Percentiles rank a stretch among this genome's conserved stretches.
Evolutionary conservation across 108 stramenopile genomes (phyloP).

Genomic region (Poteriospumella lacustris): DNA sequence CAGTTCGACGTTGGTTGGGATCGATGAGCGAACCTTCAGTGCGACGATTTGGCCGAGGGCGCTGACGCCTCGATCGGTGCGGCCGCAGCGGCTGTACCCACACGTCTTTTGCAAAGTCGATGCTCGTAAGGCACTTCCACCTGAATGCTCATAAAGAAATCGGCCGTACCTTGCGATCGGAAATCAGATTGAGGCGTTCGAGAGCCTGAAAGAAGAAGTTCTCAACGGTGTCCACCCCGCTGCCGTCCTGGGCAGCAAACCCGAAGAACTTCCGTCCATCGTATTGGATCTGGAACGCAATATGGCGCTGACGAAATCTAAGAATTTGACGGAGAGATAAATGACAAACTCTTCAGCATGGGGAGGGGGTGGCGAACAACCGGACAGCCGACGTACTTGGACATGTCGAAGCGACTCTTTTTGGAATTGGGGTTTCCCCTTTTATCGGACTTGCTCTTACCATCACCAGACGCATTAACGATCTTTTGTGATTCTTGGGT

Average conservation of each 20-base stretch:
- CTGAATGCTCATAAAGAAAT: not conserved
- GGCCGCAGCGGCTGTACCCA: conserved; percentile 83
- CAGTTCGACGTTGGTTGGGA: conserved; percentile 30
- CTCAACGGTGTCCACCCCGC: conserved; percentile 73
- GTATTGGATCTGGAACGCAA: conserved; percentile 78
- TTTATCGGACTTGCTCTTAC: too few species aligned
- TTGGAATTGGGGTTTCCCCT: not conserved
- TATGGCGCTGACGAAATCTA: conserved; percentile 56
- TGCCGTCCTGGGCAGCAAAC: conserved; percentile 60
- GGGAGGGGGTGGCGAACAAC: not conserved
- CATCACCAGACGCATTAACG: too few species aligned
- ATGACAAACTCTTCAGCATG: not conserved
- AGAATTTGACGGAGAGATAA: not conserved
- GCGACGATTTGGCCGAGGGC: conserved; percentile 90
- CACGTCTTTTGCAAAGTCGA: conserved; percentile 33
- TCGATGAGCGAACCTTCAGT: conserved; percentile 64
- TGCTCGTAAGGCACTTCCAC: conserved; percentile 8
- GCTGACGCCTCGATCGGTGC: conserved; percentile 90
- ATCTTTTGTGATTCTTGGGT: too few species aligned
- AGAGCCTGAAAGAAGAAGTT: conserved; percentile 73
- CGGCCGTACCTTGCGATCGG: conserved; percentile 37
- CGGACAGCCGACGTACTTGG: not conserved
- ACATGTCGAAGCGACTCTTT: conserved; percentile 12
- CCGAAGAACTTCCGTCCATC: conserved; percentile 75
- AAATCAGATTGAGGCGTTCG: conserved; percentile 61